These are phyloP conservation scores for Fusarium sp. DNA, from an alignment of 2,329 filamentous ascomycete genomes.

Conservation along the genomic window DNA sequence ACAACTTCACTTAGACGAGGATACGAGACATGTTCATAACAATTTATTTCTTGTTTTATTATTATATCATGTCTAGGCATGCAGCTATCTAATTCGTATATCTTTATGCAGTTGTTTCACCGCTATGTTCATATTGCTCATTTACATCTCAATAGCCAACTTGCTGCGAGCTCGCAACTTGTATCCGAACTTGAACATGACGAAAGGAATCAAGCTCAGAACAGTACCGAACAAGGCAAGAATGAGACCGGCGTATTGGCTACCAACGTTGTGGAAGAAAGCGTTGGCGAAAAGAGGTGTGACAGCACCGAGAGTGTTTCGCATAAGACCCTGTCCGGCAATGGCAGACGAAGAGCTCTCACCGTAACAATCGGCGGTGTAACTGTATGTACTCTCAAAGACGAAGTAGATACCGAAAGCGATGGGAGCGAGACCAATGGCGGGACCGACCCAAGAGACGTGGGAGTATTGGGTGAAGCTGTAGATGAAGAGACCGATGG, in stretches of 20 bases:
- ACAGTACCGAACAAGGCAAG: slow-evolving; percentile 35
- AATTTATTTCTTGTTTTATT: not conserved
- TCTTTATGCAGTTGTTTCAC: not conserved
- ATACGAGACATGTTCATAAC: not conserved
- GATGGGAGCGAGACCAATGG: slow-evolving; percentile 36
- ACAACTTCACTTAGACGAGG: not conserved
- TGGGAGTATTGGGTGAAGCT: slow-evolving; percentile 38
- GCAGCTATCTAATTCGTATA: not conserved
- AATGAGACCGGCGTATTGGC: slow-evolving; percentile 39
- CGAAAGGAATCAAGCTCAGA: slow-evolving; percentile 37
- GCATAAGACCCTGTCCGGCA: slow-evolving; percentile 38
- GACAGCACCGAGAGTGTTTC: slow-evolving; percentile 38
- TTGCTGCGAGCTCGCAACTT: slow-evolving; percentile 39
- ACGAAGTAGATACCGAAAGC: slow-evolving; percentile 41
- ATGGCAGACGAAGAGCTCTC: slow-evolving; percentile 39
- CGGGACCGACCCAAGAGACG: slow-evolving; percentile 35
- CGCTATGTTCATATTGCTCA: not conserved
- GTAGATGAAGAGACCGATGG: slow-evolving; percentile 40
- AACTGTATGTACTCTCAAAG: slow-evolving; percentile 40
- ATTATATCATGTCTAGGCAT: not conserved
- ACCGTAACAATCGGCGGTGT: slow-evolving; percentile 39
- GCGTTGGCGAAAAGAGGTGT: slow-evolving; percentile 39
- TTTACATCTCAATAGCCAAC: slow-evolving; percentile 38
- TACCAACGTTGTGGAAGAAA: slow-evolving; percentile 40
- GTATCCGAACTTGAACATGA: slow-evolving; percentile 40